Evolutionary conservation across 805 yeast species (phyloP), one percentile per base, ranked within the genome.

Genomic region (Kuraishia ogatae): DNA sequence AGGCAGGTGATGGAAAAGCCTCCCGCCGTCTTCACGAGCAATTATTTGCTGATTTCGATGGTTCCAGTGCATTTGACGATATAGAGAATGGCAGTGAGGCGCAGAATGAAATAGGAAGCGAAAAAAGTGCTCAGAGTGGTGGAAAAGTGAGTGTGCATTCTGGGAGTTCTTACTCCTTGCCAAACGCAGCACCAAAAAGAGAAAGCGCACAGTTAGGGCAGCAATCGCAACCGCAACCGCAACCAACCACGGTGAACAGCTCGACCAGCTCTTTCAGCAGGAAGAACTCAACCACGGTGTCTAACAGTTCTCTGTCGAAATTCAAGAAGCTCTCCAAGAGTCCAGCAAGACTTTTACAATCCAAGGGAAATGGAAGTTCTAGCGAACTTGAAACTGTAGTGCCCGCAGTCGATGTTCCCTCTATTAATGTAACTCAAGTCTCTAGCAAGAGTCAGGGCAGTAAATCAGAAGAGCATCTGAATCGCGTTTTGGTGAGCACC

Each of bases 11-110:
- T 8, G n/a, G 5, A 21, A 47, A 8, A 6, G 21, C 50, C 19
- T 6, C 24, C 22, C 49, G 21, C 5, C 49, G 64, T 56, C 55
- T 61, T 48, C 65, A 61, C 53, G 71, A 63, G 57, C 66, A 58
- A 43, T 53, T 57, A 57, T 59, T 62, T 52, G 59, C 70, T 56
- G 65, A 61, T n/a, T 65, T 64, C 51, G 68, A 66, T 48, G 64
- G 64, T 1, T 64, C 61, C 39, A 55, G 55, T 23, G 52, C 47
- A 8, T 61, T 58, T 39, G 62, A 59, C 50, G 55, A 56, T 28
- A 66, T 62, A 2, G 65, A 60, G 17, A 62, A 64, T 21, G 62
- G 59, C 22, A 47, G 24, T 47, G 24, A 20, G 49, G 8, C 49
- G 19, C 21, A 17, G 49, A 47, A 47, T 15, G 43, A 35, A 17